Evolutionary conservation across 495 filamentous ascomycete genomes (phyloP).

Genomic region (Trichoderma asperelloides): DNA sequence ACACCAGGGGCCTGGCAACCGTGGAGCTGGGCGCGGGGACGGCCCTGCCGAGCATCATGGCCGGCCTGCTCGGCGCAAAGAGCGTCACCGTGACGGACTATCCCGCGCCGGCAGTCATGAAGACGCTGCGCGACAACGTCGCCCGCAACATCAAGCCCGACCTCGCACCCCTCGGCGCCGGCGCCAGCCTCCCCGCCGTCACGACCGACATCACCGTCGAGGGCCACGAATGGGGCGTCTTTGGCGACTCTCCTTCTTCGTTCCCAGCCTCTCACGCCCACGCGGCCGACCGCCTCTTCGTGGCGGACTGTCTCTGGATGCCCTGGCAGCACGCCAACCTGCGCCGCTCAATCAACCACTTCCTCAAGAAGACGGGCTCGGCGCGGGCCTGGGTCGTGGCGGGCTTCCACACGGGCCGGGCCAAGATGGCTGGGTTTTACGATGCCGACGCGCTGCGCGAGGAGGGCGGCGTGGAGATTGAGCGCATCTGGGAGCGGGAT

Average conservation of each 20-base stretch:
- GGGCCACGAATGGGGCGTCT: constrained; percentile 68
- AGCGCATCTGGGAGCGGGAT: constrained; percentile 68
- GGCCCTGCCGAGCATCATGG: constrained; percentile 63
- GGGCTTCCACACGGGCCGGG: constrained; percentile 78
- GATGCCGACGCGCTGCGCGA: constrained; percentile 40
- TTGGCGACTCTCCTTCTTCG: constrained; percentile 28
- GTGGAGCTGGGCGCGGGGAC: constrained; percentile 58
- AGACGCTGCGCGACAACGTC: constrained; percentile 55
- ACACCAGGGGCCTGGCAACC: constrained; percentile 29
- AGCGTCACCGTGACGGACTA: constrained; percentile 68
- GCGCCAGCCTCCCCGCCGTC: constrained; percentile 7
- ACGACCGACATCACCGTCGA: constrained; percentile 33
- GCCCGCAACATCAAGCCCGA: constrained; percentile 18
- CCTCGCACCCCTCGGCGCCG: constrained; percentile 15
- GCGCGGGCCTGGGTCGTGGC: constrained; percentile 60
- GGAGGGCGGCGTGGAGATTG: constrained; percentile 52
- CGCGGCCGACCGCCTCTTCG: constrained; percentile 59
- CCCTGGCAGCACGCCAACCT: constrained; percentile 66
- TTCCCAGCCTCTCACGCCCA: constrained; percentile 44
- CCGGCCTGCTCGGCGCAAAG: constrained; percentile 52
- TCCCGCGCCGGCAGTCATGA: constrained; percentile 53
- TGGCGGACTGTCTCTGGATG: constrained; percentile 87
- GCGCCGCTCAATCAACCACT: constrained; percentile 57
- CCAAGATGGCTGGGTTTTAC: constrained; percentile 65
- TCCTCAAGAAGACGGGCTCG: constrained; percentile 43